Percentiles rank a stretch among this genome's conserved stretches.
These are phyloP conservation scores for Fusarium lateritium DNA, from an alignment of 2,329 filamentous ascomycete species.

Conservation along the genomic window DNA sequence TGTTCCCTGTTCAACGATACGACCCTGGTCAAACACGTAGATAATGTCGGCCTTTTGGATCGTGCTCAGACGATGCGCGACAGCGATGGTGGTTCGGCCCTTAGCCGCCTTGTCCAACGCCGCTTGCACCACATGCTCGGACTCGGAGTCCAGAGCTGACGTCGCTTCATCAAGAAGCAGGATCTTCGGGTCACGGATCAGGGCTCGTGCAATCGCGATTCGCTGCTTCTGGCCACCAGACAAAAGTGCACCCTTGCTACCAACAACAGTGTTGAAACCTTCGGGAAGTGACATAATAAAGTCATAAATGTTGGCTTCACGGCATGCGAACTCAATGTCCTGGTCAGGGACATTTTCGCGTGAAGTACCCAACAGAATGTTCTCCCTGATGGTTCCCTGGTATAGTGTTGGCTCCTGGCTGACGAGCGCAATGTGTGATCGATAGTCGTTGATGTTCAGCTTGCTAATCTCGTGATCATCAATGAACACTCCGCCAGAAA, in stretches of 20 bases:
- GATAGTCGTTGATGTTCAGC: slow-evolving; percentile 89
- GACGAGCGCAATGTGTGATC: slow-evolving; percentile 86
- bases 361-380: slow-evolving; percentile 85
- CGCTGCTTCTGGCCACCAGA: slow-evolving; percentile 96
- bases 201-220: slow-evolving; percentile 90
- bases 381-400: slow-evolving; percentile 91
- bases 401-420: slow-evolving; percentile 96
- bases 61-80: slow-evolving; percentile 91
- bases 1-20: slow-evolving; percentile 86
- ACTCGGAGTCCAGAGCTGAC: slow-evolving; percentile 81
- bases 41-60: slow-evolving; percentile 96
- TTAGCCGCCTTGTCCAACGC: slow-evolving; percentile 86
- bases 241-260: slow-evolving; percentile 86
- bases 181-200: slow-evolving; percentile 92
- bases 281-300: slow-evolving; percentile 90
- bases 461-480: slow-evolving; percentile 86
- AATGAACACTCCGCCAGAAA: slow-evolving; percentile 83
- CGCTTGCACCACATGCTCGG: slow-evolving; percentile 84
- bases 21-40: slow-evolving; percentile 94
- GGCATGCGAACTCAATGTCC: slow-evolving; percentile 82
- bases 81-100: slow-evolving; percentile 91
- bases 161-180: slow-evolving; percentile 88
- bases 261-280: slow-evolving; percentile 87
- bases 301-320: slow-evolving; percentile 92
- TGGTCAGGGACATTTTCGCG: slow-evolving; percentile 78